A percentile compares a stretch with the other conserved stretches of the same genome.
phyloP scores from a whole-genome alignment of 2,329 filamentous ascomycete species.

The Rhynchosporium graminicola region DNA sequence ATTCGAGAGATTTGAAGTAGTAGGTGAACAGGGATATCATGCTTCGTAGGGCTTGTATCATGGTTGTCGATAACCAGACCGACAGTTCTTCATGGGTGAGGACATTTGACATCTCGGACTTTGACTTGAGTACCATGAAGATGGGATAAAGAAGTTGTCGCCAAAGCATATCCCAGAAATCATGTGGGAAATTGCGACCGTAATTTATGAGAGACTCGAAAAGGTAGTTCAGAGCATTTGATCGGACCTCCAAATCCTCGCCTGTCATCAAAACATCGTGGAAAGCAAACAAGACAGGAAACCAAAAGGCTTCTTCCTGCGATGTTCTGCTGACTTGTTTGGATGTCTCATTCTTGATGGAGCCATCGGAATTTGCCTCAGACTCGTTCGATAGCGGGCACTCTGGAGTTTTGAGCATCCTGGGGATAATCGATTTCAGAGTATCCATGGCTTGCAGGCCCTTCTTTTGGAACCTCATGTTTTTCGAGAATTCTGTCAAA shows the following conservation, averaged over 20 bases:
- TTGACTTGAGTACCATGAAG: slow-evolving; percentile 95
- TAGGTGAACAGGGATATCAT: slow-evolving; percentile 99
- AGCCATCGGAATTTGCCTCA: slow-evolving; percentile 43
- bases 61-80: slow-evolving; percentile 97
- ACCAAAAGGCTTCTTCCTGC: slow-evolving; percentile 97
- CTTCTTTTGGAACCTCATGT: slow-evolving; percentile 98
- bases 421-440: slow-evolving; percentile 87
- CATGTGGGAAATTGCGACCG: slow-evolving; percentile 84
- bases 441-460: slow-evolving; percentile 94
- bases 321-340: slow-evolving; percentile 75
- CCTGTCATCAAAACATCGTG: slow-evolving; percentile 99
- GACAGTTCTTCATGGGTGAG: slow-evolving; percentile 95
- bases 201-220: slow-evolving; percentile 92
- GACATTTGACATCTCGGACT: slow-evolving; percentile 94
- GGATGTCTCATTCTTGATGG: slow-evolving; percentile 42
- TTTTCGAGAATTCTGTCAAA: slow-evolving; percentile 97
- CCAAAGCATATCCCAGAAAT: slow-evolving; percentile 99
- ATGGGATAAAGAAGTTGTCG: slow-evolving; percentile 95
- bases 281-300: slow-evolving; percentile 96
- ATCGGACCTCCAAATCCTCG: slow-evolving; percentile 94
- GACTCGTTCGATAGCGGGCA: slow-evolving; percentile 78
- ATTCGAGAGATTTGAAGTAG: slow-evolving; percentile 93
- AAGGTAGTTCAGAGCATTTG: slow-evolving; percentile 87
- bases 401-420: slow-evolving; percentile 94
- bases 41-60: slow-evolving; percentile 97